Evolutionary conservation across 202 grass and related monocot species (phyloP), one percentile per base, ranked within the genome.

Genomic region (Zizania palustris): DNA sequence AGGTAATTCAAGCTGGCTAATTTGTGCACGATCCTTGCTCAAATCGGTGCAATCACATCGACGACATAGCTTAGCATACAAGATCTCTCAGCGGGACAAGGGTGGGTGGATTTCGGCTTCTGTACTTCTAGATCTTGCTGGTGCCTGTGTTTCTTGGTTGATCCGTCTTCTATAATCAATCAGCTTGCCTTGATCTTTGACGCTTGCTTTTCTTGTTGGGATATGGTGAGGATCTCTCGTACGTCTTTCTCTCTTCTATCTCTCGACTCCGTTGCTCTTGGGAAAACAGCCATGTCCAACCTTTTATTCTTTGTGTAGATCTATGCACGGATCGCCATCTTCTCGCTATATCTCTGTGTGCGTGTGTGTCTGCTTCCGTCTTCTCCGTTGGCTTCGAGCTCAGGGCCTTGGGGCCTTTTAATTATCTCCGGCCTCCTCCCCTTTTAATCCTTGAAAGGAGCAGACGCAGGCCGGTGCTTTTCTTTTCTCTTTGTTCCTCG

Each of bases 361-460:
- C n/a, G 22, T 63, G 38, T 75, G 54, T 55, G 71, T 60, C 59
- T 75, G 75, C 19, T 55, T 60, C 70, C 83, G 84, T 90, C 79
- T 82, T 96, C 86, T 86, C 86, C 88, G 73, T 89, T 87, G 87
- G 85, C 88, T 75, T 91, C 65, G 85, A 83, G 84, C 78, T 79
- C 62, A 70, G 81, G 71, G 67, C 84, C 69, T 81, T 22, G 86
- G 48, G 48, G 76, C 35, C 74, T 85, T 88, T 65, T 80, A 88
- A 88, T 88, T 80, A 81, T 70, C 36, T 76, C 68, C 59, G 60
- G 76, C 49, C 59, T 54, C 51, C 49, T 51, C 45, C 63, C 72
- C 79, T 78, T 92, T 96, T 92, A 96, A 92, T 89, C 86, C 89
- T 92, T 87, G 89, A 96, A 96, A 96, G 92, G 84, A 92, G 86